These are phyloP conservation scores for Ajuga chamaepitys DNA, from an alignment of 257 asterid species.

Conservation along the genomic window DNA sequence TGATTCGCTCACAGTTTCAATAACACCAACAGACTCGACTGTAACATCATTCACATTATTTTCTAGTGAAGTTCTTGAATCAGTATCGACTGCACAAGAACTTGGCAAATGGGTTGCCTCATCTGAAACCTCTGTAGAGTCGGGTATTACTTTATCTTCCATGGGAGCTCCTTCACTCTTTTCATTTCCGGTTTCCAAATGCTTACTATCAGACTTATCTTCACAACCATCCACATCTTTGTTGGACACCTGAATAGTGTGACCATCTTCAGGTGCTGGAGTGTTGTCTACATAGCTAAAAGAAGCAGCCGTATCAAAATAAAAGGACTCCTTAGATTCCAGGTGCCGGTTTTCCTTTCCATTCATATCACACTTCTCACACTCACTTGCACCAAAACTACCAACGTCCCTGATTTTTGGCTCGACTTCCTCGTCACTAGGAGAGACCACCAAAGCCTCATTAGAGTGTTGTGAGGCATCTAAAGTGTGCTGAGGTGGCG, in stretches of 20 bases:
- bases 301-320: conserved; percentile 14
- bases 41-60: conserved; percentile 8
- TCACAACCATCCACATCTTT: conserved; percentile 21
- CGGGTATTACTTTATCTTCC: conserved; percentile 18
- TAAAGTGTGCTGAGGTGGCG: conserved; percentile 2
- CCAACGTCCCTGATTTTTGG: conserved; percentile 10
- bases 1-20: not conserved
- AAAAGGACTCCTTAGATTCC: conserved; percentile 19
- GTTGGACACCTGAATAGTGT: conserved; percentile 10
- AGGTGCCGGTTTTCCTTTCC: conserved; percentile 13
- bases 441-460: conserved; percentile 9
- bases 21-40: conserved; percentile 14
- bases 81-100: conserved; percentile 15
- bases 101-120: conserved; percentile 14
- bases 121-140: conserved; percentile 2
- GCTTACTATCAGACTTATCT: conserved; percentile 11
- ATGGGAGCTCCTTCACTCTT: conserved; percentile 18
- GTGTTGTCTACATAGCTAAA: not conserved
- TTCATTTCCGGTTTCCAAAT: conserved; percentile 19
- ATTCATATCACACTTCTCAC: conserved; percentile 3
- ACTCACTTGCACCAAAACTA: conserved; percentile 11
- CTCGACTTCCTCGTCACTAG: conserved; percentile 16
- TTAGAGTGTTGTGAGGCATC: conserved; percentile 17
- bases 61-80: conserved; percentile 14
- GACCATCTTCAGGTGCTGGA: conserved; percentile 18